These are phyloP conservation scores for Breviolum minutum DNA, from an alignment of 73 alveolate species.

Conservation along the genomic window DNA sequence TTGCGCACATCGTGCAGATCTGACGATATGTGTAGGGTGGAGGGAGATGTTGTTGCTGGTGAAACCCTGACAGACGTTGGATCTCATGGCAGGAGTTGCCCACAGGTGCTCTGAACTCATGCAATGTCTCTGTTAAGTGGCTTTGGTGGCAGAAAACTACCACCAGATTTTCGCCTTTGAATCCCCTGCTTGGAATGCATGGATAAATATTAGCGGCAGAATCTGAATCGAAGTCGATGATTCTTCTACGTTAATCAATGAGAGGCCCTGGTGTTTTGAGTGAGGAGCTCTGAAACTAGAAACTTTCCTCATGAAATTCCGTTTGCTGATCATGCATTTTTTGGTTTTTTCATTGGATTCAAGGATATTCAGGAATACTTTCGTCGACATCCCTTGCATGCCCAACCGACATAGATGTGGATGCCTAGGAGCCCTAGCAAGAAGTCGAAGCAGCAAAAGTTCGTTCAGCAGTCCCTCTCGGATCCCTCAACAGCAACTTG, in stretches of 20 bases:
- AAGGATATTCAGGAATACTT: too few species aligned
- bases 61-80: too few species aligned
- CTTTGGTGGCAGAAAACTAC: not conserved
- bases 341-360: too few species aligned
- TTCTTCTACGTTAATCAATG: too few species aligned
- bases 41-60: not conserved
- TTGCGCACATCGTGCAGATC: not conserved
- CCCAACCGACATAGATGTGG: too few species aligned
- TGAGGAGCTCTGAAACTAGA: not conserved
- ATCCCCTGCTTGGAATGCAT: too few species aligned
- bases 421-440: constrained; percentile 17
- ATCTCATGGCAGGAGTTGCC: constrained; percentile 11
- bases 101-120: constrained; percentile 34
- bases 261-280: not conserved
- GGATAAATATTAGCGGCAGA: too few species aligned
- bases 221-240: too few species aligned
- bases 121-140: constrained; percentile 35
- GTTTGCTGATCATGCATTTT: not conserved
- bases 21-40: not conserved
- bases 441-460: not conserved
- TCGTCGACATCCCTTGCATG: too few species aligned
- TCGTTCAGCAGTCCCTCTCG: not conserved
- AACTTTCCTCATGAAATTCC: not conserved
- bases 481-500: constrained; percentile 17
- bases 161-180: not conserved